Base-by-base conservation (phyloP, 2,329 filamentous ascomycete genomes). In the Ophiocordyceps sinensis region DNA sequence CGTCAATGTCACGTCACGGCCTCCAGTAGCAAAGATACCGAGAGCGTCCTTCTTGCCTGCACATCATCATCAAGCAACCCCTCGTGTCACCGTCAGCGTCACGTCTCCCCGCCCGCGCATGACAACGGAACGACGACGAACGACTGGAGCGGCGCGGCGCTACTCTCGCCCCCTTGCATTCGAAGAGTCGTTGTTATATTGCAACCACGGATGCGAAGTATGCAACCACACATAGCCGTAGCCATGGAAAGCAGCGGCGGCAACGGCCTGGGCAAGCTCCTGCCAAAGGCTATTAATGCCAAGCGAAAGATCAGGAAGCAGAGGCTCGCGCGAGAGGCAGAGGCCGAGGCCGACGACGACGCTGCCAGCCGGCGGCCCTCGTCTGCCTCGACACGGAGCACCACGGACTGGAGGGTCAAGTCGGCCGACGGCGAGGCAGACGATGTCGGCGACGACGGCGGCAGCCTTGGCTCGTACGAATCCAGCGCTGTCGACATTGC, bases 271-370 rank as follows among this genome's bases (percentile, higher is more conserved):
- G 64, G 61, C 43, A 76, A 73, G 57, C 62, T 77, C 28, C 56
- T 78, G 30, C 65, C 71, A 40, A 73, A 70, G 51, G 61, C 65
- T 31, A 64, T 77, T 41, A 58, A 61, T 26, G 62, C 63, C 38
- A 71, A 68, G 51, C 66, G 69, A 37, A 64, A 68, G 38, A 63
- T 63, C 43, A 68, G 63, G 56, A 70, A 64, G 54, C 63, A 68
- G 41, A 58, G 63, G 39, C 54, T 55, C 37, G 65, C 48, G 11
- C 51, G 51, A 36, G 50, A 53, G 42, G 52, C 44, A 42, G 51
- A 52, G 47, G 39, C n/a, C 21, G 21, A 12, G n/a, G n/a, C n/a
- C 49, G 45, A 54, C 44, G 40, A 52, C 47, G 52, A 59, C 46
- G 50, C 59, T 45, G 53, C 51, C 45, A 48, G 51, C 32, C 50